Conservation (phyloP, 2,329 filamentous ascomycete genomes). For the Arachnomyces sp. region DNA sequence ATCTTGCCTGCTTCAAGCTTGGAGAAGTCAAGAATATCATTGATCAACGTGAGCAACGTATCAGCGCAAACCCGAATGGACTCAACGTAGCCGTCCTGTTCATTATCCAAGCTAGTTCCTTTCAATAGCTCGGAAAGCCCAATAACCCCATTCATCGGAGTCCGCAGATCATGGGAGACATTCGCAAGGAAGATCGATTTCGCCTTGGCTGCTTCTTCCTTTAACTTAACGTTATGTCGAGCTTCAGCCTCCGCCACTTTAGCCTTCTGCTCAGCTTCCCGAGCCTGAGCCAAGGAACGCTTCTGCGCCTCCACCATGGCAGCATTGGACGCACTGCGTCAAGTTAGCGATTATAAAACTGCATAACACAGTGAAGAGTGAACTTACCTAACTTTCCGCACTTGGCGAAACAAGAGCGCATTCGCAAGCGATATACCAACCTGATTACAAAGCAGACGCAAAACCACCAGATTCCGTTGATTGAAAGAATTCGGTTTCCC, state of each 20-base stretch:
- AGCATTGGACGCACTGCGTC: conserved; percentile 48
- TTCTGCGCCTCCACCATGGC: conserved; percentile 61
- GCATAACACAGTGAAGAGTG: background rate
- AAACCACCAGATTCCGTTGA: conserved; percentile 47
- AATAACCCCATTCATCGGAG: conserved; percentile 88
- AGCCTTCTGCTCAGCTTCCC: conserved; percentile 56
- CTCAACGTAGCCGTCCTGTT: conserved; percentile 57
- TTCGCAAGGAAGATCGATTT: conserved; percentile 98
- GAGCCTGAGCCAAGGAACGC: conserved; percentile 53
- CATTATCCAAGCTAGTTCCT: conserved; percentile 46
- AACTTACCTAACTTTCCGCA: conserved; percentile 47
- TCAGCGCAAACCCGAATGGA: conserved; percentile 61
- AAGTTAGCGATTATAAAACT: conserved; percentile 4
- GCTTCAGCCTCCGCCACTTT: conserved; percentile 59
- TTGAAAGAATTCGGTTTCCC: conserved; percentile 58
- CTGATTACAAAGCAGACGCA: conserved; percentile 55
- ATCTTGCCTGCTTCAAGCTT: conserved; percentile 82
- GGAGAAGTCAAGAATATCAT: conserved; percentile 84
- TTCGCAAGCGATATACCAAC: conserved; percentile 59
- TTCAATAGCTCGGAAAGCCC: conserved; percentile 62
- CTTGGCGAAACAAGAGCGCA: conserved; percentile 53
- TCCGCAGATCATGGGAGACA: conserved; percentile 81
- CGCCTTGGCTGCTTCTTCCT: conserved; percentile 59
- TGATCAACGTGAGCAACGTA: conserved; percentile 77
- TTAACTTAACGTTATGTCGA: conserved; percentile 57